Conservation (phyloP, 1,284 basidiomycete species). For the Inonotus hispidus region DNA sequence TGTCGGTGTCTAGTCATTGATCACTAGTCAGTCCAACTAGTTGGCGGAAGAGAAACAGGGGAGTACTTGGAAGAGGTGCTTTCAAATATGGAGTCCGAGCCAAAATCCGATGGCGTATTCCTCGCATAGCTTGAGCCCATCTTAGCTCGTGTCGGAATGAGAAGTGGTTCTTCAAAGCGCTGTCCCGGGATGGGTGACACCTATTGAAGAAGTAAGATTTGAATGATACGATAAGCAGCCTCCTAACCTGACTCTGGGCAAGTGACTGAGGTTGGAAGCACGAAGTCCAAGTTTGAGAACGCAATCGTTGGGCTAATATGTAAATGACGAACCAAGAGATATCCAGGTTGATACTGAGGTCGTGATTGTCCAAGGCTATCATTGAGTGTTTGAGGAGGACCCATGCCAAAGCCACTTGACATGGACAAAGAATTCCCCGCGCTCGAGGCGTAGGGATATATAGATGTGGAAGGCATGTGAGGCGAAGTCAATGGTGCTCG, state of each 20-base stretch:
- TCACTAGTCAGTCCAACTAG: not conserved
- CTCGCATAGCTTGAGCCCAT: conserved; percentile 62
- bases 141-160: conserved; percentile 72
- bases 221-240: conserved; percentile 7
- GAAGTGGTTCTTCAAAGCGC: conserved; percentile 60
- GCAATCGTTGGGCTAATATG: not conserved
- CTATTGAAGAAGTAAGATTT: conserved; percentile 28
- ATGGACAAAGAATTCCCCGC: not conserved
- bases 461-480: not conserved
- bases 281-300: not conserved
- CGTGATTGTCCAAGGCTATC: conserved; percentile 63
- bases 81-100: conserved; percentile 77
- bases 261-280: conserved; percentile 38
- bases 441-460: not conserved
- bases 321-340: conserved; percentile 53
- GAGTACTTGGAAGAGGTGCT: conserved; percentile 43
- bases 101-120: conserved; percentile 59
- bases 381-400: conserved; percentile 17
- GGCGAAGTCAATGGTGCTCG: not conserved
- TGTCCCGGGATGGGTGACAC: conserved; percentile 50
- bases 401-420: not conserved
- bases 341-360: conserved; percentile 70
- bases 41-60: not conserved
- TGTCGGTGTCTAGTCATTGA: conserved; percentile 34
- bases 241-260: conserved; percentile 49